phyloP scores from a whole-genome alignment of 2,329 filamentous ascomycete genomes.

The Monilinia aucupariae region DNA sequence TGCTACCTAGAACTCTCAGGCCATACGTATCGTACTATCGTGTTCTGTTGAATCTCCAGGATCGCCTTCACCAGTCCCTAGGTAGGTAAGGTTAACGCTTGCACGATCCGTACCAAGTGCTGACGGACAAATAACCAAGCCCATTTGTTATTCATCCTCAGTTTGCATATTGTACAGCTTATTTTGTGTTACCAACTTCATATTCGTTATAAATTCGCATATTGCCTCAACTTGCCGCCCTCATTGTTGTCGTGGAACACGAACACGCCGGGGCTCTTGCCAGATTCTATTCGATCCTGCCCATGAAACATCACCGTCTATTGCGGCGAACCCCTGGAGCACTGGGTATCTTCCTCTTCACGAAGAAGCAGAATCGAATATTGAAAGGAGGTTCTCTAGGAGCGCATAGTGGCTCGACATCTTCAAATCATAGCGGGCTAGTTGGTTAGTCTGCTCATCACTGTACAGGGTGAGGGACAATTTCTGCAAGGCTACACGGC shows the following conservation, averaged over 20 bases:
- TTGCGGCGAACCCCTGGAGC: neutral
- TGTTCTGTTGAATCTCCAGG: neutral
- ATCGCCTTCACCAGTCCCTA: neutral
- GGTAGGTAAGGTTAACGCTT: neutral
- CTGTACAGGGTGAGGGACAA: neutral
- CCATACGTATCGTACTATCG: neutral
- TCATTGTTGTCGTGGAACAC: slow-evolving; percentile 1
- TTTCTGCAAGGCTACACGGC: slow-evolving; percentile 12
- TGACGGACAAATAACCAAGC: slow-evolving; percentile 8
- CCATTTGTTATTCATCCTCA: neutral
- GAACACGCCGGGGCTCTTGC: slow-evolving; percentile 6
- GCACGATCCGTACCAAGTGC: neutral
- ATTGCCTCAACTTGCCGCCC: slow-evolving; percentile 13
- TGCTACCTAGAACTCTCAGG: slow-evolving; percentile 5
- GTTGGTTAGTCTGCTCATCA: neutral
- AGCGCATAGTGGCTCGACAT: slow-evolving; percentile 6
- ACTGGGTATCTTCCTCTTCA: neutral
- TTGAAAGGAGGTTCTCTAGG: neutral
- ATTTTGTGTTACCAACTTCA: slow-evolving; percentile 1
- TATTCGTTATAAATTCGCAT: slow-evolving; percentile 12
- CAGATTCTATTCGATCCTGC: neutral
- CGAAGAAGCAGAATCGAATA: neutral
- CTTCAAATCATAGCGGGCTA: neutral
- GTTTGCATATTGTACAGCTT: slow-evolving; percentile 5
- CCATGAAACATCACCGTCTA: neutral